Conservation (phyloP, 495 filamentous ascomycete genomes). For the Penicillium daleae region DNA sequence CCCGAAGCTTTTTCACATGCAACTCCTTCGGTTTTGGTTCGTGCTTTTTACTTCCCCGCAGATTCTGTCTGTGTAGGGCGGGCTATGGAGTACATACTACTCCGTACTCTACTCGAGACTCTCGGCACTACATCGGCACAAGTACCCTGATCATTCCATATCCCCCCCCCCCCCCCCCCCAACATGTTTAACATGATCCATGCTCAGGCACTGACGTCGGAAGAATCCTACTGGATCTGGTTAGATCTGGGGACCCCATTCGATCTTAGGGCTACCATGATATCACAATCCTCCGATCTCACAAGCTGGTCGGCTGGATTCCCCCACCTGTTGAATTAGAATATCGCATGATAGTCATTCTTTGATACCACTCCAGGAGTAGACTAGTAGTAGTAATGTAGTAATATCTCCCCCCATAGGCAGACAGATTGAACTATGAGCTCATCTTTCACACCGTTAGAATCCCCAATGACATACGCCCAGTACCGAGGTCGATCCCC, state of each 20-base stretch:
- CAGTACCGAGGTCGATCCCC: conserved; percentile 3
- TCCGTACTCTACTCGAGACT: neutral
- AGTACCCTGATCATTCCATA: neutral
- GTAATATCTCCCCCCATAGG: neutral
- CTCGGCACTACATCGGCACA: neutral
- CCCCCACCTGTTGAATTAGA: neutral
- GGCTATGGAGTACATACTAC: neutral
- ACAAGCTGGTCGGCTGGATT: neutral
- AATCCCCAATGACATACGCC: neutral
- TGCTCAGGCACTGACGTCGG: conserved; percentile 1
- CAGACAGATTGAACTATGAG: neutral
- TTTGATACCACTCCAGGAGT: neutral
- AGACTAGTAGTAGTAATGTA: too few relatives aligned
- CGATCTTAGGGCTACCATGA: neutral
- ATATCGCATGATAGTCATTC: neutral
- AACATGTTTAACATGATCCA: neutral
- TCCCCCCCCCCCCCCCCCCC: too few relatives aligned
- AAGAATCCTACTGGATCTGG: neutral
- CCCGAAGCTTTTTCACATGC: neutral
- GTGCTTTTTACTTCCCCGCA: conserved; percentile 1
- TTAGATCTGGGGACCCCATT: conserved; percentile 2
- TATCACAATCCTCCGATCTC: conserved; percentile 4
- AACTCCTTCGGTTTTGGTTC: neutral
- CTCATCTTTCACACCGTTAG: neutral
- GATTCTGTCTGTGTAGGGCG: neutral